phyloP scores from a whole-genome alignment of 345 rosid genomes.

The Arabidopsis suecica region DNA sequence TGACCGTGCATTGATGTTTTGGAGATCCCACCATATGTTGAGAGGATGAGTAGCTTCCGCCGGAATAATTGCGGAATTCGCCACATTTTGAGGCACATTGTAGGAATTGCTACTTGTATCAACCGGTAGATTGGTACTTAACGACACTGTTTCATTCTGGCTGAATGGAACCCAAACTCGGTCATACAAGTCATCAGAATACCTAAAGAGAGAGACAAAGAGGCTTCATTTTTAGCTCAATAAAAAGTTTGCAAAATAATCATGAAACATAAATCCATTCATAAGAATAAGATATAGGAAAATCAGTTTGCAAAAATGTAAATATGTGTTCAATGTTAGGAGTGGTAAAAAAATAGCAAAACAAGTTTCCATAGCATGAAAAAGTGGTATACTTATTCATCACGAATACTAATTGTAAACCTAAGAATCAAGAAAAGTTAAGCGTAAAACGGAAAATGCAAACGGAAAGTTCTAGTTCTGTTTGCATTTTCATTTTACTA shows the following conservation, averaged over 20 bases:
- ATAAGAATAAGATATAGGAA: background rate
- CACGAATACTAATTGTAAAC: background rate
- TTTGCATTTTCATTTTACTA: slow-evolving; percentile 7
- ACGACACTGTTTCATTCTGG: background rate
- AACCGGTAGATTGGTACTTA: slow-evolving; percentile 16
- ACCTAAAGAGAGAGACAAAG: slow-evolving; percentile 40
- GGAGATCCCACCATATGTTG: background rate
- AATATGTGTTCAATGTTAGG: background rate
- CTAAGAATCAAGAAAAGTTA: background rate
- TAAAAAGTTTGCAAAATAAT: background rate
- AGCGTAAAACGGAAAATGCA: background rate
- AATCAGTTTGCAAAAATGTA: background rate
- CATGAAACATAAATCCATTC: background rate
- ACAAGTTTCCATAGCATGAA: background rate
- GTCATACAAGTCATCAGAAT: slow-evolving; percentile 48
- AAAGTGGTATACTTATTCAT: background rate
- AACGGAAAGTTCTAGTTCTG: background rate
- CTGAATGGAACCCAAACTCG: slow-evolving; percentile 49
- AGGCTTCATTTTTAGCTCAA: background rate
- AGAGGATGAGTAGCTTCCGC: slow-evolving; percentile 34
- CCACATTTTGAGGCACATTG: slow-evolving; percentile 43
- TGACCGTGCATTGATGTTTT: background rate
- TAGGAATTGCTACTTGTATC: slow-evolving; percentile 8
- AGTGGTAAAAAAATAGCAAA: background rate
- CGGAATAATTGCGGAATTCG: slow-evolving; percentile 37